Percentiles rank a stretch among this genome's conserved stretches.
Conservation (phyloP, 2,329 filamentous ascomycete species). For the Colletotrichum lentis region DNA sequence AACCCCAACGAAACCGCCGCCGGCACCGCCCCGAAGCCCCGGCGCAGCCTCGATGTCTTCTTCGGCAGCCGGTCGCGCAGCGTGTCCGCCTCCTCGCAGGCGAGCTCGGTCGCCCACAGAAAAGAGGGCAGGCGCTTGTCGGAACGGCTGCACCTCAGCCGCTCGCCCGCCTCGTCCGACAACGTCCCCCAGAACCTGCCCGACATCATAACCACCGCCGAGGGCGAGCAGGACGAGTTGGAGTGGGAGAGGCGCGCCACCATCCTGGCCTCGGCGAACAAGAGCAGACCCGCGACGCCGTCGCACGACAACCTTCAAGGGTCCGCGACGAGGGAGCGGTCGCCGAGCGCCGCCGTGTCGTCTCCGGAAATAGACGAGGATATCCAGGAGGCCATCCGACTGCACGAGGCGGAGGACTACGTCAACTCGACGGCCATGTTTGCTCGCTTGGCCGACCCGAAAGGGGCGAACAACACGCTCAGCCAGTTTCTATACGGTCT, state of each 20-base stretch:
- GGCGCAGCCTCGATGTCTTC: constrained; percentile 58
- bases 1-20: constrained; percentile 41
- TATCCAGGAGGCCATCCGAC: constrained; percentile 93
- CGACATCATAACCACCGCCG: constrained; percentile 65
- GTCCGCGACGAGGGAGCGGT: constrained; percentile 36
- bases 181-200: constrained; percentile 84
- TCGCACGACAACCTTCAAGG: constrained; percentile 35
- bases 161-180: constrained; percentile 67
- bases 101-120: constrained; percentile 48
- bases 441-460: constrained; percentile 80
- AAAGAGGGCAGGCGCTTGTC: constrained; percentile 63
- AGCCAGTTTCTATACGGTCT: constrained; percentile 96
- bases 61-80: constrained; percentile 57
- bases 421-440: constrained; percentile 86
- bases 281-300: constrained; percentile 55
- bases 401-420: constrained; percentile 87
- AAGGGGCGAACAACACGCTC: constrained; percentile 87
- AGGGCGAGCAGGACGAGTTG: constrained; percentile 65
- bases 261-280: constrained; percentile 76
- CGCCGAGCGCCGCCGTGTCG: constrained; percentile 49
- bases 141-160: constrained; percentile 73
- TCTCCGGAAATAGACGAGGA: constrained; percentile 68
- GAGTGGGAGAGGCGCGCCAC: constrained; percentile 95
- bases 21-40: constrained; percentile 47
- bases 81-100: constrained; percentile 55